Base-by-base conservation (phyloP, 2,329 filamentous ascomycete genomes). In the Rhynchosporium agropyri region DNA sequence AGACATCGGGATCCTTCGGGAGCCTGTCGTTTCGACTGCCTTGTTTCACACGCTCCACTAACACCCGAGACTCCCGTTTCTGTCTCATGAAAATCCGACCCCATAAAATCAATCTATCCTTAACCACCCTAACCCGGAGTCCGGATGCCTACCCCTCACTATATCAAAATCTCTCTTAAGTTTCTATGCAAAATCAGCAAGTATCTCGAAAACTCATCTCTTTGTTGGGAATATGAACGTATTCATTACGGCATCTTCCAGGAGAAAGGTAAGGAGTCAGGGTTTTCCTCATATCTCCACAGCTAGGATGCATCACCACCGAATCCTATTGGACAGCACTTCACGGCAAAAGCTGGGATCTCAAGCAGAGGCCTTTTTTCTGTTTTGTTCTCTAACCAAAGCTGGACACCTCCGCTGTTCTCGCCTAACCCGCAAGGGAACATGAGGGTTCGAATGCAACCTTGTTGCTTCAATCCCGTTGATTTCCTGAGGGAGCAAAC, bases 81-180 rank as follows among this genome's bases (percentile, higher is more conserved):
- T 57, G 54, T 57, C 54, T 57, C 54, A 57, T 13, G 45, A 20
- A 45, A 45, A 57, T 57, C 42, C 45, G 33, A 45, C 38, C 38
- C 40, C 54, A 57, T 45, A 57, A 57, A 57, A 57, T 28, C 33
- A 57, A 57, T 57, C 54, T 57, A 57, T 57, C 43, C 38, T 46
- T 46, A 13, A 57, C 54, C 40, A 40, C 54, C n/a, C 40, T 13
- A 57, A 29, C 40, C 54, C 54, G 28, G 54, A 46, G 40, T 46
- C 40, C 13, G 54, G 54, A 36, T 36, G 9, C 13, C 31, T 10
- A 43, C 42, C 42, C 54, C 54, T 57, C 42, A 13, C 54, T 57
- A 57, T 46, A 57, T 57, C 40, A 45, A 28, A 46, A 5, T 13
- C 6, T 28, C 3, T 53, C 15, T 54, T 54, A 54, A 54, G 51